These are phyloP conservation scores for Fomes fomentarius DNA, from an alignment of 1,284 basidiomycete species.

Conservation along the genomic window DNA sequence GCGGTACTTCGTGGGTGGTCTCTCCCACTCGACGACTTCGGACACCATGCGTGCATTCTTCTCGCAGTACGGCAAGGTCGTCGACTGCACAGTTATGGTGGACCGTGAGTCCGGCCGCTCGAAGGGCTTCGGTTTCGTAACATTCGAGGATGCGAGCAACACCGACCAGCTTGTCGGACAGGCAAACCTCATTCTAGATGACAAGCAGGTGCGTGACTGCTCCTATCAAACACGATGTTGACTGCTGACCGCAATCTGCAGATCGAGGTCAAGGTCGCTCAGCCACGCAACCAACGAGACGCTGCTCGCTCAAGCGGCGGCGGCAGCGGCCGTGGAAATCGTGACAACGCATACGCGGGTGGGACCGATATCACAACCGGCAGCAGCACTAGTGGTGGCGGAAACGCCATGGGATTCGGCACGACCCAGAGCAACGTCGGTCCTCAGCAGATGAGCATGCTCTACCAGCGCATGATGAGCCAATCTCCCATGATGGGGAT, in stretches of 20 bases:
- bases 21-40: slow-evolving; percentile 78
- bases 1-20: slow-evolving; percentile 89
- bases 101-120: slow-evolving; percentile 89
- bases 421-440: slow-evolving; percentile 36
- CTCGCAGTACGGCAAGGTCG: slow-evolving; percentile 76
- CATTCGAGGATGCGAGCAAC: slow-evolving; percentile 79
- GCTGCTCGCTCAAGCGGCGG: slow-evolving; percentile 40
- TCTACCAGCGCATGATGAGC: slow-evolving; percentile 61
- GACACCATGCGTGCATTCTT: slow-evolving; percentile 86
- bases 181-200: slow-evolving; percentile 73
- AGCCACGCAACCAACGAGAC: slow-evolving; percentile 73
- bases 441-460: slow-evolving; percentile 54
- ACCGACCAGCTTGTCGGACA: slow-evolving; percentile 76
- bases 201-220: slow-evolving; percentile 66
- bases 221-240: slow-evolving; percentile 8
- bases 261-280: slow-evolving; percentile 89
- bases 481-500: slow-evolving; percentile 42
- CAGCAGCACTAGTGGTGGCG: slow-evolving; percentile 26
- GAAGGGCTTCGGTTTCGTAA: slow-evolving; percentile 94
- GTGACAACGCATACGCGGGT: slow-evolving; percentile 23
- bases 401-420: slow-evolving; percentile 23
- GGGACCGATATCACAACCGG: slow-evolving; percentile 7
- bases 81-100: slow-evolving; percentile 93
- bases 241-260: slow-evolving; percentile 31
- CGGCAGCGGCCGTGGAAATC: slow-evolving; percentile 20